Base-by-base conservation (phyloP, 1,284 basidiomycete species). In the Rhodotorula glutinis region DNA sequence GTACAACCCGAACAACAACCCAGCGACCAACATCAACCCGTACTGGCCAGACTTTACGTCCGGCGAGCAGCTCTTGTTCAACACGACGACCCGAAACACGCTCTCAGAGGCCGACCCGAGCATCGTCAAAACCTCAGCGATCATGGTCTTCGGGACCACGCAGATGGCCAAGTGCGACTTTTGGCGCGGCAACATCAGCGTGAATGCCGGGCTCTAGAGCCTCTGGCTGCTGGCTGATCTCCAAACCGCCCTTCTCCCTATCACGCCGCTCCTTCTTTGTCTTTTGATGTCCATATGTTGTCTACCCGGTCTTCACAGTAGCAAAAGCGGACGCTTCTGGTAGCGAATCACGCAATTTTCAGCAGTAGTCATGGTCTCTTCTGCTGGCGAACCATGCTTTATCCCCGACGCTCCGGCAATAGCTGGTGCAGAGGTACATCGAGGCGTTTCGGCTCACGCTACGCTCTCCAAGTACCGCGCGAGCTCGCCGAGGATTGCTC, bases 401-500 rank as follows among this genome's bases (percentile, higher is more conserved):
- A n/a, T n/a, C n/a, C n/a, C n/a, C n/a, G n/a, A n/a, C n/a, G n/a
- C n/a, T n/a, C n/a, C n/a, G n/a, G n/a, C n/a, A n/a, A n/a, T n/a
- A n/a, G n/a, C n/a, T n/a, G n/a, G n/a, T n/a, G n/a, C n/a, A n/a
- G n/a, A n/a, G n/a, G n/a, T n/a, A n/a, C n/a, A n/a, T n/a, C n/a
- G n/a, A n/a, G n/a, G 44, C n/a, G 9, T 46, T 46, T 46, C 43
- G 17, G 43, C 17, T 44, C 21, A 44, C 43, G 21, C 43, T 21
- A 44, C 52, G 11, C 65, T 65, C 55, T 67, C 62, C 58, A 92
- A 80, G 76, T 88, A 88, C 44, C 80, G 77, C 61, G 91, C 87
- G 40, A 92, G 82, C 65, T 84, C 84, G 60, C 82, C 81, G 62
- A 92, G 78, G 71, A 92, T 91, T 62, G 86, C 84, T 75, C 82